Base-by-base conservation (phyloP, 2,329 filamentous ascomycete species). In the Phyllosticta citriasiana region DNA sequence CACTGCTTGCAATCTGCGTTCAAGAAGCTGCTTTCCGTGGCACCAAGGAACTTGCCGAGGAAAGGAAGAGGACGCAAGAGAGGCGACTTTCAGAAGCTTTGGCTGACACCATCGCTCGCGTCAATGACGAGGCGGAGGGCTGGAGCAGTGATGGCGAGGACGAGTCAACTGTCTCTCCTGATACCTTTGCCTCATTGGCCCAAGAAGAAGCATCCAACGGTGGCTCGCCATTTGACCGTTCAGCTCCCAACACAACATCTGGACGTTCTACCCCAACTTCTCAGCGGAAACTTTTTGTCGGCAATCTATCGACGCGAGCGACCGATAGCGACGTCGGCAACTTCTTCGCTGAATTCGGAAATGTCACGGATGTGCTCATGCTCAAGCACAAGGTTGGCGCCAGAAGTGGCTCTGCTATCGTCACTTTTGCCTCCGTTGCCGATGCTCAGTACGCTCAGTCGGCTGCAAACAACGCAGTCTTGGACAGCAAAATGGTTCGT, bases 1-100 rank as follows among this genome's bases (percentile, higher is more conserved):
- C 85, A 7, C 82, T 94, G 79, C 72, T 96, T 6, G 83, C 77
- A 4, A 81, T 90, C 63, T 80, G 79, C 47, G 73, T 84, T 66
- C 70, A 73, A 53, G 73, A 78, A 19, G 71, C 79, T 2, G 64
- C 69, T 7, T 72, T 70, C 26, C 71, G 75, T 4, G 69, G 68
- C 1, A 67, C 67, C 2, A 55, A 68, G 2, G 69, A 68, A 26
- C 60, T 67, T 6, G 65, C 70, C 40, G 63, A 65, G 27, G 65
- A 67, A 30, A 62, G 66, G 2, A 66, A 69, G 26, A 66, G 67
- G 22, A 62, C 69, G 2, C 64, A 66, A 30, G 65, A 66, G 50
- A 63, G 67, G 57, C 69, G 66, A 57, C 60, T 71, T 7, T 65
- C 68, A 10, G 64, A 61, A 40, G 67, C 63, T 16, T 66, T 66